Evolutionary conservation across 495 filamentous ascomycete genomes (phyloP).

Genomic region (Tuber indicum): DNA sequence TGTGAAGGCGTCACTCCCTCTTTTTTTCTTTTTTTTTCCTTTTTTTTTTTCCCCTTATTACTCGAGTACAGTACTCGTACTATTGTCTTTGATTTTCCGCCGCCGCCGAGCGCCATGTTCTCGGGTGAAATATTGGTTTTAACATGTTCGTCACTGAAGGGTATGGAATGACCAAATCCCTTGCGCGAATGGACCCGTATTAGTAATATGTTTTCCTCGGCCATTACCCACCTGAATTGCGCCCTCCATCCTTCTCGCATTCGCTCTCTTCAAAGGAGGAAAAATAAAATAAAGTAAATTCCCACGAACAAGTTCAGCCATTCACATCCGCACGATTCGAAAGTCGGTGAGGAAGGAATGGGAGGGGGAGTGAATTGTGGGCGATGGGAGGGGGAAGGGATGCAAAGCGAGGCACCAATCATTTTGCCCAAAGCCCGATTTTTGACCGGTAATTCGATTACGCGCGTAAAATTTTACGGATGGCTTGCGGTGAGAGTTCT

Average conservation of each 20-base stretch:
- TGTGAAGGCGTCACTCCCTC: conserved; percentile 11
- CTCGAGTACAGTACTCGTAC: neutral
- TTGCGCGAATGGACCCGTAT: neutral
- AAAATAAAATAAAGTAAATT: neutral
- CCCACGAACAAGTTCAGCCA: conserved; percentile 25
- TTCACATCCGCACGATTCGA: conserved; percentile 29
- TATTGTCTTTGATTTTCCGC: neutral
- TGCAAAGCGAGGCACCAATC: neutral
- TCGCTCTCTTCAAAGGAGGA: neutral
- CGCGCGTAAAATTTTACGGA: neutral
- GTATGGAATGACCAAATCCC: conserved; percentile 23
- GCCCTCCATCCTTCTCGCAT: conserved; percentile 15
- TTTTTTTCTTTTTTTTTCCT: neutral
- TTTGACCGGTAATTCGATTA: neutral
- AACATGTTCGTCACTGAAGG: conserved; percentile 12
- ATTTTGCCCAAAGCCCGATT: conserved; percentile 1
- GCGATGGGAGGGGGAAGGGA: neutral
- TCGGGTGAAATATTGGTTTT: conserved; percentile 6
- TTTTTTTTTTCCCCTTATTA: neutral
- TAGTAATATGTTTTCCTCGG: neutral
- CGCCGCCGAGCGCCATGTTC: neutral
- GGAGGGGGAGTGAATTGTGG: neutral
- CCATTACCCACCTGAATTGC: conserved; percentile 22
- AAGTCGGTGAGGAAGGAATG: neutral
- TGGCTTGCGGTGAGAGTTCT: neutral